Evolutionary conservation across 1,284 basidiomycete genomes (phyloP), one percentile per base, ranked within the genome.

Genomic region (Trichosporon inkin): DNA sequence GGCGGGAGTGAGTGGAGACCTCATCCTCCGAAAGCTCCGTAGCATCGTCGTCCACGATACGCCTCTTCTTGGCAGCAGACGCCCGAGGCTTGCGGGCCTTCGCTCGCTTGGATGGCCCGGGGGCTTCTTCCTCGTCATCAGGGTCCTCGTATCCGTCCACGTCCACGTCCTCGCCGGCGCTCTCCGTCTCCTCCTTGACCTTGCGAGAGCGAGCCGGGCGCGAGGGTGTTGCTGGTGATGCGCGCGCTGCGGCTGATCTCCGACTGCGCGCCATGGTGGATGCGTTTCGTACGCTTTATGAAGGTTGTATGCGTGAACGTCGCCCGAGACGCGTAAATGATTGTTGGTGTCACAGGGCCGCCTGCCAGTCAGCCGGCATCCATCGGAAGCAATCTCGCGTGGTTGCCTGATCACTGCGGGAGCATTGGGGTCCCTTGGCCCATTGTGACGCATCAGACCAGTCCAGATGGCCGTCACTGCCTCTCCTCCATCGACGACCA

Each of bases 11-110:
- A 7, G 57, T 39, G 8, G 59, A 41, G 8, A 55, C 53, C 8
- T 56, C 64, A 20, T 63, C 66, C 13, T 58, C 67, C 7, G 67
- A 64, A 17, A 58, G 55, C 17, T 61, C 64, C 22, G 55, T 54
- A n/a, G 36, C 41, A n/a, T 53, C 61, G 4, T 39, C 51, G n/a
- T 60, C 56, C 16, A 44, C 41, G 16, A 34, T 56, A 10, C 35
- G 55, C 16, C 19, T 41, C 20, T 37, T 53, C 34, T 35, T 36
- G 6, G 52, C 32, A 22, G 52, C 39, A 16, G 60, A 53, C 8
- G 52, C 35, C 1, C 53, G 55, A 11, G 58, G 58, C 22, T 56
- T 56, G 20, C 51, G 51, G 6, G 34, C 34, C 34, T 37, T 49
- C 6, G 44, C 10, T 17, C 44, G 44, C 24, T 49, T 49, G 44